phyloP scores from a whole-genome alignment of 2,329 filamentous ascomycete genomes.

The Alternaria arbusti region DNA sequence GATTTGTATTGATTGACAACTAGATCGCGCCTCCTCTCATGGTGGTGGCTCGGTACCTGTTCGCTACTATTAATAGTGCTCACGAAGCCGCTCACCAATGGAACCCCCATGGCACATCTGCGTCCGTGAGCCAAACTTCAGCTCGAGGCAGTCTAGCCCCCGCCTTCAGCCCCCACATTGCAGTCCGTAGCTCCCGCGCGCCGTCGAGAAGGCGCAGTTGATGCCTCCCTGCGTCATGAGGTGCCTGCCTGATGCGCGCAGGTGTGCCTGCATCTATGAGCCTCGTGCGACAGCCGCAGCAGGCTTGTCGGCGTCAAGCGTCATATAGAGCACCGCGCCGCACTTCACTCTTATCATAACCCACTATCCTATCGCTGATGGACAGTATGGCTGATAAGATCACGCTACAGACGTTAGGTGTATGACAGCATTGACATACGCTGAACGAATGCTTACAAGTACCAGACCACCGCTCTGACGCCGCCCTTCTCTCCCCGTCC shows the following conservation, averaged over 20 bases:
- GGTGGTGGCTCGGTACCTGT: neutral
- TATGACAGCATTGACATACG: neutral
- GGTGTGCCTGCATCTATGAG: neutral
- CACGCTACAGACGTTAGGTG: constrained; percentile 2
- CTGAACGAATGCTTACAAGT: neutral
- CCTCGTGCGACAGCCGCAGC: constrained; percentile 10
- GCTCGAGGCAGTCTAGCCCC: constrained; percentile 4
- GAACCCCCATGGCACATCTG: neutral
- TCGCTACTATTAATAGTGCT: neutral
- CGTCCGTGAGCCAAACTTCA: neutral
- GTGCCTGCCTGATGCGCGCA: neutral
- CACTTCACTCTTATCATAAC: neutral
- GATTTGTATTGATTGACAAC: neutral
- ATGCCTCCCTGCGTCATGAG: neutral
- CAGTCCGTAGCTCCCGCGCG: constrained; percentile 4
- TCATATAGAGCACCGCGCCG: constrained; percentile 2
- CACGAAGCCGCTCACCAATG: constrained; percentile 1
- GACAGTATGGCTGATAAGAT: constrained; percentile 27
- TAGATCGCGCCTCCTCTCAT: neutral
- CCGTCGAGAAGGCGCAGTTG: neutral
- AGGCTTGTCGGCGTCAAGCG: neutral
- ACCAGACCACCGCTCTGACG: constrained; percentile 10
- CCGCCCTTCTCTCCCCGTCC: constrained; percentile 34
- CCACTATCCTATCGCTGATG: neutral
- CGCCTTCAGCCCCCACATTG: constrained; percentile 5